A percentile compares a stretch with the other conserved stretches of the same genome.
Evolutionary conservation across 2,329 filamentous ascomycete species (phyloP).

Genomic region (Fusarium mexicanum): DNA sequence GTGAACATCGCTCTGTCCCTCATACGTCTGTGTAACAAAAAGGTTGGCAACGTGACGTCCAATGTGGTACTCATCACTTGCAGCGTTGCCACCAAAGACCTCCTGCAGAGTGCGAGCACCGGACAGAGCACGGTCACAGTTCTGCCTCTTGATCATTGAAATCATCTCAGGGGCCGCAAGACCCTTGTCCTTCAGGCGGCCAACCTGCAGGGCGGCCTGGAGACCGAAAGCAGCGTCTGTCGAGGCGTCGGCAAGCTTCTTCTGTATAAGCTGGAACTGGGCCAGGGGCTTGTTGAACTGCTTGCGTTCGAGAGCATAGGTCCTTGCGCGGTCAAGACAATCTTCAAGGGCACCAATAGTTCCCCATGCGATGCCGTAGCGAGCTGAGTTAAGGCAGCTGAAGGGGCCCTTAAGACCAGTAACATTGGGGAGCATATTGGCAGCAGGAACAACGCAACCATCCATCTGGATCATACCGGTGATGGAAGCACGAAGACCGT

Average conservation of each 20-base stretch:
- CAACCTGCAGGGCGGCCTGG: neutral
- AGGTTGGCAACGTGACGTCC: neutral
- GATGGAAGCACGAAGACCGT: neutral
- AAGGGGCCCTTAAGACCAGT: neutral
- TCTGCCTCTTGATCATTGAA: neutral
- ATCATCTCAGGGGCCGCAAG: neutral
- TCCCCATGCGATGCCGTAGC: neutral
- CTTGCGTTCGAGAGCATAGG: neutral
- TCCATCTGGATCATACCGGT: neutral
- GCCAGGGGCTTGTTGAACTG: neutral
- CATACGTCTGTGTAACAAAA: neutral
- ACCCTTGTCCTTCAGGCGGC: neutral
- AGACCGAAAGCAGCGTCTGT: neutral
- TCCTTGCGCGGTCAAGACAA: neutral
- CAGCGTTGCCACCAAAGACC: neutral
- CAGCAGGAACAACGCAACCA: neutral
- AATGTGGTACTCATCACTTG: neutral
- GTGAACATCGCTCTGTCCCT: neutral
- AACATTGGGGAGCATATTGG: neutral
- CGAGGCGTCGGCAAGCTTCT: neutral
- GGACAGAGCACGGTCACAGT: neutral
- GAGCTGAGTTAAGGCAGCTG: neutral
- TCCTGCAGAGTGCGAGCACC: neutral
- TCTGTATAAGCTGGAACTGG: neutral
- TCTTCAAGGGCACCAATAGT: neutral